Conservation (phyloP, 2,329 filamentous ascomycete species). For the Mariannaea elegans region DNA sequence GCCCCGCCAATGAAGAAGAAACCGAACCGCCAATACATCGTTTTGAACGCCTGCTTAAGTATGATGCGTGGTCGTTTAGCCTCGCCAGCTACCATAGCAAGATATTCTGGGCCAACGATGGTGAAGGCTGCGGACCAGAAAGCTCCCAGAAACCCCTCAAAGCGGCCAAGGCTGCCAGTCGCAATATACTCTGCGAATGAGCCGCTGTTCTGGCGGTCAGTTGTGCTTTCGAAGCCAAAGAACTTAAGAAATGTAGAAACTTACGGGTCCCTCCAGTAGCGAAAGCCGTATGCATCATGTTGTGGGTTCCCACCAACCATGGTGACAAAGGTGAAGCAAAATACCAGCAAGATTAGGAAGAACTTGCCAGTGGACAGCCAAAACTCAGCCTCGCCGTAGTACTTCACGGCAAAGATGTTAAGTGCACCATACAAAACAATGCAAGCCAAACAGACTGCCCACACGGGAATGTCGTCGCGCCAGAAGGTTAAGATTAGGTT, state of each 20-base stretch:
- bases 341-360: slow-evolving; percentile 56
- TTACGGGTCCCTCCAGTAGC: slow-evolving; percentile 15
- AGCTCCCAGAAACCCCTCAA: slow-evolving; percentile 60
- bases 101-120: slow-evolving; percentile 33
- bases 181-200: slow-evolving; percentile 45
- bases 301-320: slow-evolving; percentile 18
- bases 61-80: slow-evolving; percentile 39
- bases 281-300: slow-evolving; percentile 15
- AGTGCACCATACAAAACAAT: slow-evolving; percentile 14
- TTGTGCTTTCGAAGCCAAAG: neutral
- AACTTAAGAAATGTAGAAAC: neutral
- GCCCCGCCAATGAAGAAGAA: slow-evolving; percentile 45
- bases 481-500: slow-evolving; percentile 48
- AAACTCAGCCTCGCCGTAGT: slow-evolving; percentile 62
- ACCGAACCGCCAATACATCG: slow-evolving; percentile 40
- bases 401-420: slow-evolving; percentile 46
- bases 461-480: slow-evolving; percentile 34
- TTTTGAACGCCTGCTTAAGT: slow-evolving; percentile 40
- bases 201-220: no score
- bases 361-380: slow-evolving; percentile 58
- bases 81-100: slow-evolving; percentile 39
- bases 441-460: slow-evolving; percentile 22
- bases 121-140: slow-evolving; percentile 30
- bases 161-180: slow-evolving; percentile 58
- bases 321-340: slow-evolving; percentile 53